phyloP scores from a whole-genome alignment of 345 rosid genomes.

The Salix purpurea region DNA sequence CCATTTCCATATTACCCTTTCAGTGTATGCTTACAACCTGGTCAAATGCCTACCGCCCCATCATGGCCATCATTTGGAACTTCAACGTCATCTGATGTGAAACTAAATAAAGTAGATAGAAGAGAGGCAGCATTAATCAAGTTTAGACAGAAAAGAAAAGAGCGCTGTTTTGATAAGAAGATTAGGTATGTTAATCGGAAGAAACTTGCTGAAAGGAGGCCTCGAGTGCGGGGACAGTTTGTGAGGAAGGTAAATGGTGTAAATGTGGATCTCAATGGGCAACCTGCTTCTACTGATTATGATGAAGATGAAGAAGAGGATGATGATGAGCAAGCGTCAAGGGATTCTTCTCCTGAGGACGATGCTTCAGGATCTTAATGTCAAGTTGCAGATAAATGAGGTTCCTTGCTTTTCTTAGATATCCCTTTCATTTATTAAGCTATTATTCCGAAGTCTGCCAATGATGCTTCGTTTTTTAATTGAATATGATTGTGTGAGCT shows the following conservation, averaged over 20 bases:
- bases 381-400: background rate
- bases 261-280: constrained; percentile 79
- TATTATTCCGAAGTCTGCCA: background rate
- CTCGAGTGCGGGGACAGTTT: constrained; percentile 96
- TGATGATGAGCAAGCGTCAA: constrained; percentile 45
- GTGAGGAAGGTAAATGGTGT: constrained; percentile 84
- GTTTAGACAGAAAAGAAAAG: constrained; percentile 90
- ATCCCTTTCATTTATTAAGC: background rate
- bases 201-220: constrained; percentile 93
- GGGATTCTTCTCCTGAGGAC: constrained; percentile 62
- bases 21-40: constrained; percentile 56
- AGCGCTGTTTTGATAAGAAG: constrained; percentile 94
- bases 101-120: constrained; percentile 59
- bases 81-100: constrained; percentile 50
- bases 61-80: constrained; percentile 65
- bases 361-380: constrained; percentile 40
- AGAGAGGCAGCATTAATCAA: constrained; percentile 89
- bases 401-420: background rate
- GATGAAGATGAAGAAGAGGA: constrained; percentile 79
- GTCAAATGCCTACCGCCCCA: constrained; percentile 51
- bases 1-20: constrained; percentile 71
- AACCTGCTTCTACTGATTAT: constrained; percentile 57
- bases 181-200: constrained; percentile 88
- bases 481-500: background rate
- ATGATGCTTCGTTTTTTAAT: background rate